These are phyloP conservation scores for Peribolospora kevripleyi DNA, from an alignment of 768 basidiomycete genomes.

Conservation along the genomic window DNA sequence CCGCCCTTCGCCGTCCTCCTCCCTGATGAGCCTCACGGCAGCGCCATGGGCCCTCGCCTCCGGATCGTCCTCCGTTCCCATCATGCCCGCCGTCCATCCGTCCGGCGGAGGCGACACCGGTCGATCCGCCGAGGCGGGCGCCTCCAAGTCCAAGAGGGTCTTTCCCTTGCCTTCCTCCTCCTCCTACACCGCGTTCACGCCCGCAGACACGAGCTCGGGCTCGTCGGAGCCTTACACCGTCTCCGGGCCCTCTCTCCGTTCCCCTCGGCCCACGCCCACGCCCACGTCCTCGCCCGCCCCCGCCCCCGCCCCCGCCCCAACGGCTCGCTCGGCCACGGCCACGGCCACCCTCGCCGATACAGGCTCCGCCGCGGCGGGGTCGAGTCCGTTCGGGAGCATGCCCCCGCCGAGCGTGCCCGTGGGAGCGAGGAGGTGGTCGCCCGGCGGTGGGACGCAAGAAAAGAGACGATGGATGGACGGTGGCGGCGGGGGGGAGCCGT, in stretches of 20 bases:
- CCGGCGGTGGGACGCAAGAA: neutral
- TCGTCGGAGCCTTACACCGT: neutral
- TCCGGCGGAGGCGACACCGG: neutral
- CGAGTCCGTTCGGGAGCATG: neutral
- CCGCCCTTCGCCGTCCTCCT: neutral
- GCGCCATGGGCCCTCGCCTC: neutral
- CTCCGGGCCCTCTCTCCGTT: neutral
- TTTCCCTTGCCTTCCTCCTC: neutral
- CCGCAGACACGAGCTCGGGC: neutral
- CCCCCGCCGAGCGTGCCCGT: neutral
- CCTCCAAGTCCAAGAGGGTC: neutral
- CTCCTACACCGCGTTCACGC: neutral
- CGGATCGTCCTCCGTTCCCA: constrained; percentile 1
- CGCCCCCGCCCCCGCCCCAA: neutral
- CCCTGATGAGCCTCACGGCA: neutral
- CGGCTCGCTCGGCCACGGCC: neutral
- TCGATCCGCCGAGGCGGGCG: neutral
- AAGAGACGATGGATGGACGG: neutral
- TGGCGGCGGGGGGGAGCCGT: neutral
- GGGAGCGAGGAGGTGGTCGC: neutral
- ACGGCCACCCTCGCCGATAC: neutral
- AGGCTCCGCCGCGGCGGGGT: neutral
- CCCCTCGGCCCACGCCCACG: neutral
- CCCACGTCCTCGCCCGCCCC: neutral
- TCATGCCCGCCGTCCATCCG: constrained; percentile 5